Evolutionary conservation across 2,329 filamentous ascomycete species (phyloP).

Genomic region (Alternaria novae-zelandiae): DNA sequence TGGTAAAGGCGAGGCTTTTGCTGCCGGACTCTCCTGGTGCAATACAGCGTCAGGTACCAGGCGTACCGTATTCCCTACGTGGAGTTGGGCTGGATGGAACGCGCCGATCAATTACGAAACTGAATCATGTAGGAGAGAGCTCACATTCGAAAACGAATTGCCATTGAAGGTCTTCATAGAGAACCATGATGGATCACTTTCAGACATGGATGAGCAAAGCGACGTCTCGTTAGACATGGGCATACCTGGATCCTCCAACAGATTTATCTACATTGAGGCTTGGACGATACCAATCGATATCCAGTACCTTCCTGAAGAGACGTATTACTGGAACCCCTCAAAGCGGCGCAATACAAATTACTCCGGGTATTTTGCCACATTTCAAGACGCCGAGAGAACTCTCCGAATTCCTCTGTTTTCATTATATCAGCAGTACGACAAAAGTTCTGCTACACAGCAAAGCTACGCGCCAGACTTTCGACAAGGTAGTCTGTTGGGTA

Average conservation of each 20-base stretch:
- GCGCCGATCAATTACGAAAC: background rate
- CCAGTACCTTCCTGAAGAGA: too few species aligned
- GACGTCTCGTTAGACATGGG: background rate
- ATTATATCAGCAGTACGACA: background rate
- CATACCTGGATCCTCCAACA: background rate
- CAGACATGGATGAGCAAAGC: background rate
- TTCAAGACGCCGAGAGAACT: background rate
- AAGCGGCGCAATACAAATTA: too few species aligned
- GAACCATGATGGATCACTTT: background rate
- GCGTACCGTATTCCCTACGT: background rate
- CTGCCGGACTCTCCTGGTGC: background rate
- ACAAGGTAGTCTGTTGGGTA: background rate
- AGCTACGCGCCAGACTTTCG: background rate
- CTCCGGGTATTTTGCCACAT: background rate
- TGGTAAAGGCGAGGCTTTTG: background rate
- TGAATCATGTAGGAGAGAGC: background rate
- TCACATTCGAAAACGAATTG: background rate
- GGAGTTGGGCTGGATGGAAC: background rate
- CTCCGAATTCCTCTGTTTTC: rapidly evolving
- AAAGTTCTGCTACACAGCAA: background rate
- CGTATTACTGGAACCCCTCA: background rate
- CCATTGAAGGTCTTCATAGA: background rate
- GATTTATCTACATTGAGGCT: background rate
- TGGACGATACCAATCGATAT: background rate
- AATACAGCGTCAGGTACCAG: background rate